Percentiles rank a stretch among this genome's conserved stretches.
These are phyloP conservation scores for Moesziomyces antarcticus DNA, from an alignment of 1,284 basidiomycete species.

Conservation along the genomic window DNA sequence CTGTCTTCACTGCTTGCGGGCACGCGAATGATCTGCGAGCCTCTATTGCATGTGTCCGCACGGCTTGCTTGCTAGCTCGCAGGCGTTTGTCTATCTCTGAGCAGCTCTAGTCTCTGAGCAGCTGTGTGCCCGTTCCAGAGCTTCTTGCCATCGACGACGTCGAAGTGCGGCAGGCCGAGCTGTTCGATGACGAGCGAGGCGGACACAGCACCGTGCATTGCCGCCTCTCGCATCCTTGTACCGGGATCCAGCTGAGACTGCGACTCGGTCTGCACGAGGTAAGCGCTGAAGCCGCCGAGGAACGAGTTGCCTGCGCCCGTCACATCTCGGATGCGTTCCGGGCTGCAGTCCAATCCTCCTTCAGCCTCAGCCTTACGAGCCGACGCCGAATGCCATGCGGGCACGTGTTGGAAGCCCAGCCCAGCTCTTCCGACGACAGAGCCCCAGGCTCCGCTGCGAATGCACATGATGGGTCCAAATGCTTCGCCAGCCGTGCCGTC, in stretches of 20 bases:
- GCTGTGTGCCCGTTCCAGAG: conserved; percentile 38
- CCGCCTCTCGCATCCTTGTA: conserved; percentile 21
- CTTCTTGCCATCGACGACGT: conserved; percentile 19
- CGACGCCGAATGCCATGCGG: conserved; percentile 37
- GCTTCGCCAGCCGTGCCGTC: not conserved
- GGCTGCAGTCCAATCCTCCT: conserved; percentile 2
- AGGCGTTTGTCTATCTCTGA: not conserved
- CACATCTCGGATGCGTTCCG: conserved; percentile 39
- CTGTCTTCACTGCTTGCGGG: too few species aligned
- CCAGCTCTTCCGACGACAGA: conserved; percentile 35
- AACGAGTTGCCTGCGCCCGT: conserved; percentile 57
- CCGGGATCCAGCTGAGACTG: conserved; percentile 8
- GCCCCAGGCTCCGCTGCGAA: conserved; percentile 51
- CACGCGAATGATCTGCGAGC: not conserved
- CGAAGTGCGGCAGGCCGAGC: conserved; percentile 44
- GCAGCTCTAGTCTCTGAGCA: conserved; percentile 4
- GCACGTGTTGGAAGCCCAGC: conserved; percentile 22
- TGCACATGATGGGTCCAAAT: conserved; percentile 47
- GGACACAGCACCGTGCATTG: conserved; percentile 42
- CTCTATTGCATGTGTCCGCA: not conserved
- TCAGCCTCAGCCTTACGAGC: not conserved
- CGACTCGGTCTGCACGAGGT: conserved; percentile 18
- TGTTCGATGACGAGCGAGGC: conserved; percentile 54
- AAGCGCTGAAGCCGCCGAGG: conserved; percentile 48
- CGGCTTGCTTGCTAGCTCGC: not conserved